Evolutionary conservation across 83 land plant genomes (phyloP).

Genomic region (Picea abies): DNA sequence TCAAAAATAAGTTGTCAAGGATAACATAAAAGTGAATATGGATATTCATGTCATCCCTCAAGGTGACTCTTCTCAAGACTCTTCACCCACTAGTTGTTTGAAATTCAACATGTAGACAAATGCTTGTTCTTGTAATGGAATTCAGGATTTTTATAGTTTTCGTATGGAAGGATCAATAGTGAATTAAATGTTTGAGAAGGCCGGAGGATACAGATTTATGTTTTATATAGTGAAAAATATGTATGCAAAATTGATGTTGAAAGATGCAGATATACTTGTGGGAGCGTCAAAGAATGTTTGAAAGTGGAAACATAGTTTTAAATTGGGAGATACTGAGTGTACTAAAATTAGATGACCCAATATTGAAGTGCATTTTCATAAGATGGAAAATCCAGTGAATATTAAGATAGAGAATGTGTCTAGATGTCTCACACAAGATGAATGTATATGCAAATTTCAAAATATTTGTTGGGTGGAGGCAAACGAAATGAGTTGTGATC

Average conservation of each 20-base stretch:
- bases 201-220: conserved; percentile 42
- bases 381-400: background rate
- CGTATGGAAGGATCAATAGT: conserved; percentile 24
- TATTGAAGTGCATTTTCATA: background rate
- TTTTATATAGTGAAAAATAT: conserved; percentile 33
- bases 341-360: background rate
- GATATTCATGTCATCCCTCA: conserved; percentile 18
- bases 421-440: background rate
- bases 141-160: conserved; percentile 47
- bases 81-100: background rate
- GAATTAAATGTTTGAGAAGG: conserved; percentile 23
- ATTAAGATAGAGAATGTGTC: background rate
- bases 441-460: no score
- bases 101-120: conserved; percentile 10
- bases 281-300: background rate
- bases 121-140: conserved; percentile 18
- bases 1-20: conserved; percentile 38
- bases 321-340: background rate
- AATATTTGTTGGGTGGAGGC: conserved; percentile 19
- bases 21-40: conserved; percentile 31
- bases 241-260: background rate
- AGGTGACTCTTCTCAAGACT: background rate
- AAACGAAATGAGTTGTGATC: conserved; percentile 1
- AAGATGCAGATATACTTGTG: background rate
- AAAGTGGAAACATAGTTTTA: background rate